Percentiles rank a stretch among this genome's conserved stretches.
Conservation (phyloP, 2,329 filamentous ascomycete genomes). For the Aspergillus aculeatus region DNA sequence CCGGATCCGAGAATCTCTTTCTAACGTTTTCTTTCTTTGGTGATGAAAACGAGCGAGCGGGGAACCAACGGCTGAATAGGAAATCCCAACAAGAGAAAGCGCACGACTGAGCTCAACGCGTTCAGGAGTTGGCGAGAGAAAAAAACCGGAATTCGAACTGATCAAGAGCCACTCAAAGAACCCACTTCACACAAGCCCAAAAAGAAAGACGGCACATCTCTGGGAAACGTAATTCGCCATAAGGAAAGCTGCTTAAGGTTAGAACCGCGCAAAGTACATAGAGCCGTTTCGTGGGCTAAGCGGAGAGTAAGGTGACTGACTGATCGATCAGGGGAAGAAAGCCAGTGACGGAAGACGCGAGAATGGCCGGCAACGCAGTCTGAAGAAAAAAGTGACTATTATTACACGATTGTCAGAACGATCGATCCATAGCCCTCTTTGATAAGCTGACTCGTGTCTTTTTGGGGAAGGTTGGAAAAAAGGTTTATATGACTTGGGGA, state of each 20-base stretch:
- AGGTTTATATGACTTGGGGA: background rate
- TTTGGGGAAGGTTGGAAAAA: slow-evolving; percentile 3
- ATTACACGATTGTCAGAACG: slow-evolving; percentile 27
- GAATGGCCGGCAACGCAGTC: background rate
- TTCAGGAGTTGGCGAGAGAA: slow-evolving; percentile 22
- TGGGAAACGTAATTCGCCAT: slow-evolving; percentile 43
- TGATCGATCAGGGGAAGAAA: background rate
- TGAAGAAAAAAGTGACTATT: slow-evolving; percentile 11
- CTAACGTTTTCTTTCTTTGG: slow-evolving; percentile 9
- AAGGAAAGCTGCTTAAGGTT: slow-evolving; percentile 32
- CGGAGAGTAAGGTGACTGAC: slow-evolving; percentile 2
- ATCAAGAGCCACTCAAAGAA: slow-evolving; percentile 40
- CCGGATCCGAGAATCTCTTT: slow-evolving; percentile 3
- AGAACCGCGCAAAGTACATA: slow-evolving; percentile 20
- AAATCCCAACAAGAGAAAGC: slow-evolving; percentile 22
- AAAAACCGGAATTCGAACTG: slow-evolving; percentile 31
- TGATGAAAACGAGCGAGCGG: slow-evolving; percentile 17
- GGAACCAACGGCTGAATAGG: slow-evolving; percentile 19
- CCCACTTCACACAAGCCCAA: slow-evolving; percentile 44
- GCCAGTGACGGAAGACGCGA: background rate
- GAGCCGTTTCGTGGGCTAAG: slow-evolving; percentile 3
- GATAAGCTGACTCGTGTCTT: background rate
- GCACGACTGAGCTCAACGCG: slow-evolving; percentile 22
- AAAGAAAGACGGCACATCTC: slow-evolving; percentile 47
- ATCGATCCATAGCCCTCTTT: slow-evolving; percentile 18